A percentile compares a stretch with the other conserved stretches of the same genome.
These are phyloP conservation scores for Sugiyamaella mastotermitis DNA, from an alignment of 805 yeast genomes.

Conservation along the genomic window DNA sequence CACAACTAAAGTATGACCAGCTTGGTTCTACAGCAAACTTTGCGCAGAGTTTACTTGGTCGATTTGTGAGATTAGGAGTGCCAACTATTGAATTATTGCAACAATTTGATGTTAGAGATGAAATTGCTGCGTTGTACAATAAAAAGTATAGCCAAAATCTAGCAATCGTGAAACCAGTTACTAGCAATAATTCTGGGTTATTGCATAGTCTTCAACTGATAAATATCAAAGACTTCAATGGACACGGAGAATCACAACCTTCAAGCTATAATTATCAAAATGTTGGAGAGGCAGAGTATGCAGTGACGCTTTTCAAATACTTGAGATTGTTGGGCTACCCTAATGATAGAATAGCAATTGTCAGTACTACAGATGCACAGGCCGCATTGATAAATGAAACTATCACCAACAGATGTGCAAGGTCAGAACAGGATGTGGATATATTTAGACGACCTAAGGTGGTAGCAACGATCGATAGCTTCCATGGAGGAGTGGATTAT, in stretches of 20 bases:
- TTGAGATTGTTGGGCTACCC: constrained; percentile 43
- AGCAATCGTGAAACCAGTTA: constrained; percentile 7
- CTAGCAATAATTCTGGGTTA: constrained; percentile 36
- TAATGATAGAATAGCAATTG: constrained; percentile 33
- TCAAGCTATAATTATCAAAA: constrained; percentile 31
- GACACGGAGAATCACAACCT: constrained; percentile 23
- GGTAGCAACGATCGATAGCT: constrained; percentile 23
- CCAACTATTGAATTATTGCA: constrained; percentile 16
- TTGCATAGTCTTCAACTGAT: constrained; percentile 29
- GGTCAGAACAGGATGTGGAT: constrained; percentile 7
- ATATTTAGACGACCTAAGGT: constrained; percentile 30
- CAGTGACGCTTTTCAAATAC: constrained; percentile 41
- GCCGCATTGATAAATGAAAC: constrained; percentile 39
- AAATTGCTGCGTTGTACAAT: constrained; percentile 21
- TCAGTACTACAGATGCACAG: constrained; percentile 39
- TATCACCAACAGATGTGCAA: constrained; percentile 26
- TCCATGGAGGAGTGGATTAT: constrained; percentile 24
- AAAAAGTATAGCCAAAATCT: constrained; percentile 19
- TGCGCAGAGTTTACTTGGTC: constrained; percentile 25
- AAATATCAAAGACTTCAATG: constrained; percentile 28
- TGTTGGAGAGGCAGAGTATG: constrained; percentile 44
- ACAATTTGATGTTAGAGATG: constrained; percentile 26
- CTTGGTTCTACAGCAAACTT: constrained; percentile 15
- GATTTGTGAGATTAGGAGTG: constrained; percentile 23
- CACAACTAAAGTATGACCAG: constrained; percentile 18